A percentile compares a stretch with the other conserved stretches of the same genome.
Conservation (phyloP, 2,329 filamentous ascomycete genomes). For the Chrysosporium queenslandicum region DNA sequence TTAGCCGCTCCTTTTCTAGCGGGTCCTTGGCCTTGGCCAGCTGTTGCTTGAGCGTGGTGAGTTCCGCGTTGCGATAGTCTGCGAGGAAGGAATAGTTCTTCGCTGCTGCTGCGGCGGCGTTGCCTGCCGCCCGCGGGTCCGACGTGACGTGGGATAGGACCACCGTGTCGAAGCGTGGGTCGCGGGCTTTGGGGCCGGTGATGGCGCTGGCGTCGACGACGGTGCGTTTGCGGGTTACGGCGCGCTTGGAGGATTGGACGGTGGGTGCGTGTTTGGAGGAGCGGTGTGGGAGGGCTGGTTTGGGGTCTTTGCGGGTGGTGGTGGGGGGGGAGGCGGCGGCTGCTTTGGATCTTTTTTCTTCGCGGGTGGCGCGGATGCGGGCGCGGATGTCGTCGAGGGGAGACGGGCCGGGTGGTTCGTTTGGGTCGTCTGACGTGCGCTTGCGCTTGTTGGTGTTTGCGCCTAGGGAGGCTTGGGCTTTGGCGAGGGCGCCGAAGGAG, state of each 20-base stretch:
- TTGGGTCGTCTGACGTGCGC: conserved; percentile 8
- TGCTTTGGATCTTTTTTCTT: conserved; percentile 29
- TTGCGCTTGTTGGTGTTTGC: conserved; percentile 22
- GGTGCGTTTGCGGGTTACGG: conserved; percentile 70
- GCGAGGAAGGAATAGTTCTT: conserved; percentile 81
- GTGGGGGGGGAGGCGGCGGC: conserved; percentile 20
- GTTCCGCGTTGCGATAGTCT: conserved; percentile 75
- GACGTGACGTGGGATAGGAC: conserved; percentile 30
- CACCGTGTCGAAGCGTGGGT: conserved; percentile 77
- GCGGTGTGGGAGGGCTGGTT: conserved; percentile 17
- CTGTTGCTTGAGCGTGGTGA: conserved; percentile 59
- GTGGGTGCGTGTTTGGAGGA: conserved; percentile 78
- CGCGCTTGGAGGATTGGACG: conserved; percentile 69
- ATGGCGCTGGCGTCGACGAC: conserved; percentile 45
- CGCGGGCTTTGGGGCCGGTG: conserved; percentile 54
- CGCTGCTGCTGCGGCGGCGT: conserved; percentile 37
- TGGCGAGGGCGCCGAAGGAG: conserved; percentile 82
- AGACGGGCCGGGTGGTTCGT: conserved; percentile 1
- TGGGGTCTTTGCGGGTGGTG: conserved; percentile 26
- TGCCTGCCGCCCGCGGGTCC: conserved; percentile 40
- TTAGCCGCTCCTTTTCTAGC: conserved; percentile 57
- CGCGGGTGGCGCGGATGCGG: conserved; percentile 34
- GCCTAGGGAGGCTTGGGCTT: conserved; percentile 64
- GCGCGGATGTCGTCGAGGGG: conserved; percentile 32
- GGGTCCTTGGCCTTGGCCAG: conserved; percentile 59